These are phyloP conservation scores for Eimeria necatrix DNA, from an alignment of 169 alveolate species.

Conservation along the genomic window DNA sequence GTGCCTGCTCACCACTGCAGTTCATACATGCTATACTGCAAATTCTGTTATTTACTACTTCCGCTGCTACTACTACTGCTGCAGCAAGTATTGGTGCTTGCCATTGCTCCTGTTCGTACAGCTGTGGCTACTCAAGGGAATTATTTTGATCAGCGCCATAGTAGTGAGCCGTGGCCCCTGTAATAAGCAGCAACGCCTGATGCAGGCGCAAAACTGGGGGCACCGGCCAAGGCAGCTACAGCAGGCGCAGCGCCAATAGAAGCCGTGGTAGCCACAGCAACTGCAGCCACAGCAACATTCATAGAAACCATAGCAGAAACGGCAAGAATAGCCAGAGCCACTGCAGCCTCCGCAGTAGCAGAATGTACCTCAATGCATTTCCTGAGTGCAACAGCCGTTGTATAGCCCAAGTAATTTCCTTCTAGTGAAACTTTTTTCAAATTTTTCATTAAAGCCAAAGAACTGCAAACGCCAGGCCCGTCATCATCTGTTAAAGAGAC, in stretches of 20 bases:
- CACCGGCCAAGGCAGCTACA: not conserved
- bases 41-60: too few relatives aligned
- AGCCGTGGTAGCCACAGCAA: not conserved
- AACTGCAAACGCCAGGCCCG: not conserved
- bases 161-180: too few relatives aligned
- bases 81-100: too few relatives aligned
- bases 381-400: not conserved
- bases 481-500: slow-evolving; percentile 11
- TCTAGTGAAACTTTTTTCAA: not conserved
- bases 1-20: too few relatives aligned
- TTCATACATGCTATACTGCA: too few relatives aligned
- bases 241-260: slow-evolving; percentile 7
- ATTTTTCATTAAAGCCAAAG: not conserved
- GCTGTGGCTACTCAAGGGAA: too few relatives aligned
- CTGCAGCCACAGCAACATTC: not conserved
- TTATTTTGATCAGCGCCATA: too few relatives aligned
- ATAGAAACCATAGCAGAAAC: not conserved
- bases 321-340: not conserved
- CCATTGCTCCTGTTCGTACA: too few relatives aligned
- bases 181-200: not conserved
- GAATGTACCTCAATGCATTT: not conserved
- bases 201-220: not conserved
- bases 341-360: not conserved
- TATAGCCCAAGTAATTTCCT: not conserved
- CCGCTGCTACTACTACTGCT: too few relatives aligned